Evolutionary conservation across 2,329 filamentous ascomycete species (phyloP).

Genomic region (Purpureocillium takamizusanense): DNA sequence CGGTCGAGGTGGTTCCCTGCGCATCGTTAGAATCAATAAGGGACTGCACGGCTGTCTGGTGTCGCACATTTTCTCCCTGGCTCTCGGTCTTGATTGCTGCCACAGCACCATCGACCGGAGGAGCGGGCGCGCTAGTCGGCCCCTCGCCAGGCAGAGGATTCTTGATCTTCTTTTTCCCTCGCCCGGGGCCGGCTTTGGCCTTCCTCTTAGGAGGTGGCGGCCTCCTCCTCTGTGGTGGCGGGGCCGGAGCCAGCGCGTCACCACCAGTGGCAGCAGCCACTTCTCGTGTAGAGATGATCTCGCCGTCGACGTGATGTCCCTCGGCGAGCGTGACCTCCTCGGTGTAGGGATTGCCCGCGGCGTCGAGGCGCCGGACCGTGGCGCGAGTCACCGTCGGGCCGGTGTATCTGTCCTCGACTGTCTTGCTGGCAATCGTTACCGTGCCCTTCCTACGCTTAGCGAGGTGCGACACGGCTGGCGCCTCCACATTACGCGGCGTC

Average conservation of each 20-base stretch:
- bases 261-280: slow-evolving; percentile 47
- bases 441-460: slow-evolving; percentile 54
- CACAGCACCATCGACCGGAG: slow-evolving; percentile 25
- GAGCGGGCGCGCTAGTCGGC: slow-evolving; percentile 17
- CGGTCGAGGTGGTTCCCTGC: slow-evolving; percentile 33
- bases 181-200: slow-evolving; percentile 63
- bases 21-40: neutral
- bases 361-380: slow-evolving; percentile 70
- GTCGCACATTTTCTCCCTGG: slow-evolving; percentile 28
- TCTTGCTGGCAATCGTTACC: slow-evolving; percentile 46
- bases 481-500: slow-evolving; percentile 49
- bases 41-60: neutral
- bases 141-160: slow-evolving; percentile 27
- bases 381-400: slow-evolving; percentile 62
- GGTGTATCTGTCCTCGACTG: slow-evolving; percentile 31
- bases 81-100: slow-evolving; percentile 28
- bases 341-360: slow-evolving; percentile 71
- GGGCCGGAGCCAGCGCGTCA: slow-evolving; percentile 37
- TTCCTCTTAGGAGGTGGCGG: slow-evolving; percentile 75
- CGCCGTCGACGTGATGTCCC: slow-evolving; percentile 71
- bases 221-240: slow-evolving; percentile 44
- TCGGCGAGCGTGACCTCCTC: slow-evolving; percentile 77
- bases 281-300: slow-evolving; percentile 58
- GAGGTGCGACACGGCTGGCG: slow-evolving; percentile 40
- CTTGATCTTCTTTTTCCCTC: slow-evolving; percentile 73